Base-by-base conservation (phyloP, 331 rosid species). In the Pyracantha coccinea region DNA sequence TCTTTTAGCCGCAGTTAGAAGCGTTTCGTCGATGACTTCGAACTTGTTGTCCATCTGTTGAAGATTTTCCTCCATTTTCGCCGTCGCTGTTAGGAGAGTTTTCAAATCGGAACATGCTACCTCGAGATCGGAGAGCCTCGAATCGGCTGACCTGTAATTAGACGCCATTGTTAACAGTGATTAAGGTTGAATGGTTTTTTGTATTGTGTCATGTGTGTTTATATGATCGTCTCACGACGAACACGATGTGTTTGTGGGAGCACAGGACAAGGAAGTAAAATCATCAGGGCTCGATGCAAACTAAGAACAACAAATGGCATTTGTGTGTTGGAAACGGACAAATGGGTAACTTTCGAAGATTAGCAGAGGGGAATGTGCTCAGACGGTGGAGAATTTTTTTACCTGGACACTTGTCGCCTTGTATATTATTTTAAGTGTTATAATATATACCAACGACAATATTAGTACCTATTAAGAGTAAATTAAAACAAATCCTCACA, bases 281-380 rank as follows among this genome's bases (percentile, higher is more conserved):
- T 69, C 17, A 32, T 58, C 54, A 5, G 32, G 32, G 65, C n/a
- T 85, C 93, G 97, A 89, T 88, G 77, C 8, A 74, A 85, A 82
- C 95, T 38, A 38, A 38, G 67, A 88, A 27, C 90, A 80, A 82
- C 96, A 90, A 83, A 83, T 90, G 98, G 93, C 97, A 68, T 24
- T 25, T 10, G 1, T 24, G 70, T 20, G 57, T 50, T 58, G 80
- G 81, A 81, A 83, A 59, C 69, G 66, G 74, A 89, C 87, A 80
- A 78, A 73, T 57, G 68, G 77, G 77, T 81, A 68, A 44, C 57
- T 53, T 71, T 38, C 14, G 52, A 78, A 71, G 20, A 45, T 35
- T 35, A 35, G 12, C 13, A 10, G 14, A 0, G 44, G 65, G 72
- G 86, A 75, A 81, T 77, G 77, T 66, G 74, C 65, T 24, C 10